Percentiles rank a stretch among this genome's conserved stretches.
These are phyloP conservation scores for Orbilia ellipsospora DNA, from an alignment of 2,329 filamentous ascomycete genomes.

Conservation along the genomic window DNA sequence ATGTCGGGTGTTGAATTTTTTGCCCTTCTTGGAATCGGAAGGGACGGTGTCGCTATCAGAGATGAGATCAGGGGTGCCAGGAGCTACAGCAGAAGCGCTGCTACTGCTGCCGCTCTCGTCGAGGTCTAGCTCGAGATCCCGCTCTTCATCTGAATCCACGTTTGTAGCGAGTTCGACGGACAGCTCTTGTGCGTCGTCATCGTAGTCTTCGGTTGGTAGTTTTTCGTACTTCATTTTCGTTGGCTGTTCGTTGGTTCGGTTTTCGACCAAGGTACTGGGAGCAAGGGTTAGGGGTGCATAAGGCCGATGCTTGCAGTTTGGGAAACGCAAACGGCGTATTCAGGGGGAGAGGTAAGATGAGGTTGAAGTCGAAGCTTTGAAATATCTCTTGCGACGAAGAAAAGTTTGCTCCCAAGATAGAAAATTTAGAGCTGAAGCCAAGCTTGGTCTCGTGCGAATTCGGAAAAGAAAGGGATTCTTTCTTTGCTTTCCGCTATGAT, in stretches of 20 bases:
- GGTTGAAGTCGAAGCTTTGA: conserved; percentile 10
- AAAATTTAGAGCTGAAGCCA: conserved; percentile 20
- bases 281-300: conserved; percentile 45
- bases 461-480: conserved; percentile 6
- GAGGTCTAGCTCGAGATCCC: conserved; percentile 29
- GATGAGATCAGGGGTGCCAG: not conserved
- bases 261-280: conserved; percentile 22
- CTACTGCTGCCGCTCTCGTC: conserved; percentile 38
- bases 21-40: conserved; percentile 11
- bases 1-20: not conserved
- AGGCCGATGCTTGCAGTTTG: conserved; percentile 18
- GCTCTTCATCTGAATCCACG: conserved; percentile 50
- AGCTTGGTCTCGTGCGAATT: conserved; percentile 1
- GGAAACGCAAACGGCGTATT: conserved; percentile 2
- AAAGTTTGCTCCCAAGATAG: not conserved
- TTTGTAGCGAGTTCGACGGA: conserved; percentile 51
- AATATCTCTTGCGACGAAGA: not conserved
- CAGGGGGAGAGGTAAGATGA: conserved; percentile 1
- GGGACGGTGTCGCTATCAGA: not conserved
- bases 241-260: not conserved
- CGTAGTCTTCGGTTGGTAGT: conserved; percentile 48
- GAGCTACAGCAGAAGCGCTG: not conserved
- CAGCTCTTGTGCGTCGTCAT: conserved; percentile 50
- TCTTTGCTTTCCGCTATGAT: conserved; percentile 8
- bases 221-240: conserved; percentile 52